Percentiles rank a stretch among this genome's conserved stretches.
phyloP scores from a whole-genome alignment of 2,329 filamentous ascomycete genomes.

The Hypoxylon sp. region DNA sequence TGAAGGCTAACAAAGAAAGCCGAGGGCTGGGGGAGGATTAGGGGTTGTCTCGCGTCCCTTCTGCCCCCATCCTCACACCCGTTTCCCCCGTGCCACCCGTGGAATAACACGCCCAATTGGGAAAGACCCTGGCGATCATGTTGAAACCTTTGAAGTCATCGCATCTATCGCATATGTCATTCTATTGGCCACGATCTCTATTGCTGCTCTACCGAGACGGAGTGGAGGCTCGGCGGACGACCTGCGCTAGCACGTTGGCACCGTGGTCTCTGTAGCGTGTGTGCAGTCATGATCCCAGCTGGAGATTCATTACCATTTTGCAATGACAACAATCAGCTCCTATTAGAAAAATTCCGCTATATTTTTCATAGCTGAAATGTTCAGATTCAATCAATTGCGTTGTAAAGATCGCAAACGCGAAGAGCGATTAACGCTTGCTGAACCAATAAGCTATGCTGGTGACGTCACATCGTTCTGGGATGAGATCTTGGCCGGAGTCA shows the following conservation, averaged over 20 bases:
- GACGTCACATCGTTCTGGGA: conserved; percentile 33
- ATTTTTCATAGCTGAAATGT: conserved; percentile 3
- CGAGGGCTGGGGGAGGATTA: conserved; percentile 13
- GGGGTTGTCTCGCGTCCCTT: not conserved
- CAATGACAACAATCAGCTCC: conserved; percentile 10
- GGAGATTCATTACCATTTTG: not conserved
- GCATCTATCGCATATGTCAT: conserved; percentile 48
- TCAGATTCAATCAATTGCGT: conserved; percentile 7
- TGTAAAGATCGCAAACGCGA: not conserved
- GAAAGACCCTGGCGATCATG: conserved; percentile 53
- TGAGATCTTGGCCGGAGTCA: conserved; percentile 28
- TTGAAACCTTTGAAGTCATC: conserved; percentile 46
- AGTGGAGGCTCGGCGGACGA: conserved; percentile 27
- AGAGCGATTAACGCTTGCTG: conserved; percentile 12
- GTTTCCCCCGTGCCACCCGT: conserved; percentile 8
- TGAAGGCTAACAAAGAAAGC: conserved; percentile 27
- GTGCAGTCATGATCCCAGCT: conserved; percentile 26
- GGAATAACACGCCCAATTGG: conserved; percentile 33
- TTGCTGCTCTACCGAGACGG: conserved; percentile 25
- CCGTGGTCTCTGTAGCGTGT: not conserved
- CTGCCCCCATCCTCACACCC: not conserved
- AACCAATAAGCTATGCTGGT: conserved; percentile 16
- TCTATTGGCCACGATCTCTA: conserved; percentile 43
- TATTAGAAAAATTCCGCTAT: not conserved
- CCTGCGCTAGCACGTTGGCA: conserved; percentile 19